These are phyloP conservation scores for Fomes fomentarius DNA, from an alignment of 1,284 basidiomycete genomes.

Conservation along the genomic window DNA sequence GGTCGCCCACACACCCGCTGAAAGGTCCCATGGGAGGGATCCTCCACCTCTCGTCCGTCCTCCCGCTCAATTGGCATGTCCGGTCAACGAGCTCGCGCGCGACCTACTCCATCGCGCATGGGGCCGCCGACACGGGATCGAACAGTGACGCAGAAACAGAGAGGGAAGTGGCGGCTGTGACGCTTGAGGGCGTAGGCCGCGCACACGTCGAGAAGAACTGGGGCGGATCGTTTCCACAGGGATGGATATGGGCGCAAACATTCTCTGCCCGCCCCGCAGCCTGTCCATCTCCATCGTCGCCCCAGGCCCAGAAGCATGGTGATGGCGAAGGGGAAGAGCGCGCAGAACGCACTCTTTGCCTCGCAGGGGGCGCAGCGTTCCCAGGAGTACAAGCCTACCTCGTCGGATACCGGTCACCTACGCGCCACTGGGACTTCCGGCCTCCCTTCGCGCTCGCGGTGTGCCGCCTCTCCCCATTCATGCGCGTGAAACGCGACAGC, in stretches of 20 bases:
- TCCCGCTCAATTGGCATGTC: constrained; percentile 33
- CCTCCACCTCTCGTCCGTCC: constrained; percentile 20
- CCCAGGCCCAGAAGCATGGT: background rate
- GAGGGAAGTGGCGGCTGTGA: constrained; percentile 3
- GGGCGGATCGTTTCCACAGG: constrained; percentile 29
- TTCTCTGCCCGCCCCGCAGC: constrained; percentile 11
- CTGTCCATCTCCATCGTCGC: constrained; percentile 12
- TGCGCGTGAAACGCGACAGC: constrained; percentile 24
- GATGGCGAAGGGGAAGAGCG: background rate
- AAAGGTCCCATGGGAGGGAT: constrained; percentile 30
- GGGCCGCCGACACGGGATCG: no score
- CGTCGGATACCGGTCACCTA: constrained; percentile 29
- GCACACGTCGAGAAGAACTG: constrained; percentile 36
- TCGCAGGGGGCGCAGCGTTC: constrained; percentile 29
- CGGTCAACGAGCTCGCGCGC: constrained; percentile 25
- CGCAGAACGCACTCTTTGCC: constrained; percentile 18
- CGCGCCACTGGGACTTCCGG: constrained; percentile 28
- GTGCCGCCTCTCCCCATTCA: constrained; percentile 22
- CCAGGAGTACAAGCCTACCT: constrained; percentile 32
- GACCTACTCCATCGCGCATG: constrained; percentile 17
- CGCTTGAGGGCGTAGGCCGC: constrained; percentile 15
- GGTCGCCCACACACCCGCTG: constrained; percentile 19
- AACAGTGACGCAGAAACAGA: no score
- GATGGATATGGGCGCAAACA: constrained; percentile 33
- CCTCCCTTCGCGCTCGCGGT: constrained; percentile 25